Base-by-base conservation (phyloP, 2,329 filamentous ascomycete genomes). In the Aphanoascus verrucosus region DNA sequence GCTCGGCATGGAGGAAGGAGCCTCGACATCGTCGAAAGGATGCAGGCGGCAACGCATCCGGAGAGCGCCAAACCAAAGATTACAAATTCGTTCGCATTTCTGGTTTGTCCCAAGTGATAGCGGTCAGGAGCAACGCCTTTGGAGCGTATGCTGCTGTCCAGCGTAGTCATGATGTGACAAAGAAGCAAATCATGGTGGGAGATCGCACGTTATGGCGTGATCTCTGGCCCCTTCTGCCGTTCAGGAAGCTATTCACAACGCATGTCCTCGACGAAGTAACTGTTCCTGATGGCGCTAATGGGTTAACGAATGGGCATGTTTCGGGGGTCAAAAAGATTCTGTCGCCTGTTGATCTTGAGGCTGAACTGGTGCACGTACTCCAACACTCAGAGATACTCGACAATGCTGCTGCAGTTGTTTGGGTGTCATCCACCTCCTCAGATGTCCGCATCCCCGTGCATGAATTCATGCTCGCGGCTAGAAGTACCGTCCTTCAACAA, bases 1-100 rank as follows among this genome's bases (percentile, higher is more conserved):
- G 93, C 1, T 91, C 88, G 46, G 91, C 96, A 0, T 98, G 91
- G 91, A 84, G 84, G 60, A 84, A 91, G 55, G 83, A 93, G 49
- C 88, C 88, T 63, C 81, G 93, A 56, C 77, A 80, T 23, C 94
- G 91, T 59, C 83, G 85, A 48, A 94, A 94, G 62, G 82, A 85
- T 59, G 75, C 80, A 0, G 74, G 63, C 32, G 72, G 74, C 1
- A 73, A 72, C 2, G 68, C 68, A 1, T 68, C 72, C 1, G 58
- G 50, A 8, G 81, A 83, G 19, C 74, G 77, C 34, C 86, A 82
- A 61, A 79, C 81, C 11, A 94, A 94, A 60, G 89, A 95, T 64
- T 95, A 94, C 74, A 98, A 98, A 66, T 98, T 97, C 61, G 84
- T 91, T 62, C 83, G 93, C 54, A 82, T 98, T 7, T 85, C 93